Evolutionary conservation across 306 rosid genomes (phyloP), one percentile per base, ranked within the genome.

Genomic region (Acacia melanoxylon): DNA sequence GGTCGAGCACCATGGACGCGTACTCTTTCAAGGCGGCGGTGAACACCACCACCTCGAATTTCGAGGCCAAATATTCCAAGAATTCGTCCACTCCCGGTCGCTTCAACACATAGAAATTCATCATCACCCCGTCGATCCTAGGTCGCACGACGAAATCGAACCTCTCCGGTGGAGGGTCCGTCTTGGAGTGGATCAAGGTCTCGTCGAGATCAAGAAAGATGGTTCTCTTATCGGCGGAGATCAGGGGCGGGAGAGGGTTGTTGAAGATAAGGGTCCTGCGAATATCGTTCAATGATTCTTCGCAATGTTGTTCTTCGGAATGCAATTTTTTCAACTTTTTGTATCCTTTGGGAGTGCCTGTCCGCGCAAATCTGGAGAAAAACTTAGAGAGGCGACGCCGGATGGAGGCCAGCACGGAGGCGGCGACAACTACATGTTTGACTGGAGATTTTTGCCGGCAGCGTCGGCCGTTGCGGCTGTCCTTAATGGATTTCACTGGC

Each of bases 191-290:
- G 12, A 95, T 72, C 45, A 95, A 75, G 6, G 99, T 95, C 82
- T 95, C 98, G 62, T 95, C 99, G 0, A 95, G 88, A 72, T 95
- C 99, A 2, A 95, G 96, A 56, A 95, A 81, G 15, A 95, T 77
- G 0, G 99, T 95, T 44, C 80, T 82, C 17, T 76, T 83, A 31
- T 58, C 58, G 2, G 81, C 66, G 0, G 91, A 80, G 0, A 49
- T 69, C 46, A 84, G 84, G 5, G 91, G 92, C 0, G 91, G 90
- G 6, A 87, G 85, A 2, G 42, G 35, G 25, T 65, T 61, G 56
- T 44, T 82, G 85, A 89, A 91, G 78, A 66, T 24, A 20, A 93
- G 92, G 65, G 92, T 74, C 54, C 86, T 87, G 37, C 86, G 51
- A 44, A 90, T 58, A 40, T 56, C 42, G 3, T 52, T 51, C 6